A percentile compares a stretch with the other conserved stretches of the same genome.
Evolutionary conservation across 495 filamentous ascomycete genomes (phyloP).

Genomic region (Pseudomonodictys pantanalensis): DNA sequence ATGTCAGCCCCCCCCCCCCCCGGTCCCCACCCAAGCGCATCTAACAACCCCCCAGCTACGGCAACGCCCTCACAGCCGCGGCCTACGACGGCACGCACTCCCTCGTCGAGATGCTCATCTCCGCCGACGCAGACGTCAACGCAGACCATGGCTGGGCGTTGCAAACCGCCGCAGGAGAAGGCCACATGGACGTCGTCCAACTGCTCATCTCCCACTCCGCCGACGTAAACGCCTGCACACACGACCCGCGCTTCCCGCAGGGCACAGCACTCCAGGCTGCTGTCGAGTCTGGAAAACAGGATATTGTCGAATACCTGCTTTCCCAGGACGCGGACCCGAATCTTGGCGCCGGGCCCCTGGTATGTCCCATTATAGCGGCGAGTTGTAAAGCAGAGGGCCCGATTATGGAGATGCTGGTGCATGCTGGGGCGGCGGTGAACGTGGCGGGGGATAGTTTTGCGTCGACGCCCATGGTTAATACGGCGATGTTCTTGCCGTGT

Average conservation of each 20-base stretch:
- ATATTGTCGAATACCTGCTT: slow-evolving; percentile 1
- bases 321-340: neutral
- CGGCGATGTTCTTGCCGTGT: slow-evolving; percentile 8
- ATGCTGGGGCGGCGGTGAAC: neutral
- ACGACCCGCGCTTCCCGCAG: neutral
- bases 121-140: slow-evolving; percentile 3
- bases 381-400: neutral
- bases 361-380: slow-evolving; percentile 1
- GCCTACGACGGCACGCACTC: slow-evolving; percentile 7
- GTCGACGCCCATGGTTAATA: neutral
- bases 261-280: slow-evolving; percentile 20
- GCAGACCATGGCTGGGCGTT: slow-evolving; percentile 24
- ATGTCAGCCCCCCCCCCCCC: too few relatives aligned
- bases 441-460: neutral
- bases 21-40: too few relatives aligned
- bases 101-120: slow-evolving; percentile 5
- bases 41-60: too few relatives aligned
- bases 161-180: slow-evolving; percentile 26
- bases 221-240: slow-evolving; percentile 10
- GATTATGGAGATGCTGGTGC: neutral
- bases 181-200: neutral
- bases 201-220: slow-evolving; percentile 22
- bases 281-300: neutral
- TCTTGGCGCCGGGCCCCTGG: slow-evolving; percentile 2
- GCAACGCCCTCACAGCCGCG: slow-evolving; percentile 19